Percentiles rank a stretch among this genome's conserved stretches.
Evolutionary conservation across 257 asterid genomes (phyloP).

Genomic region (Solanum gandarillasii): DNA sequence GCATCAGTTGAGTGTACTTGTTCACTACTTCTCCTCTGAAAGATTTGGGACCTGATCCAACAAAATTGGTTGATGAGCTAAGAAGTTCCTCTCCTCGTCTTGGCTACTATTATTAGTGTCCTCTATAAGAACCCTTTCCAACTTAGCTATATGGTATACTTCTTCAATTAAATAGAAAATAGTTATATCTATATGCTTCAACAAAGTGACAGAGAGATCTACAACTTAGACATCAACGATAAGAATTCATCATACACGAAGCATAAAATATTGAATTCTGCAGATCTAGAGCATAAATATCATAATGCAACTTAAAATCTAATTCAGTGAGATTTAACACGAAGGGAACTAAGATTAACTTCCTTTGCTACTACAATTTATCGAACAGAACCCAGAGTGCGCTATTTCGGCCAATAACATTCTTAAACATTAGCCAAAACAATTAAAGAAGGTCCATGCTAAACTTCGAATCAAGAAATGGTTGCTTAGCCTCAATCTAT

Average conservation of each 20-base stretch:
- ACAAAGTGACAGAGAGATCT: not conserved
- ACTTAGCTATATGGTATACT: conserved; percentile 6
- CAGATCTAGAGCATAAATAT: not conserved
- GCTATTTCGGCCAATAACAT: too few species aligned
- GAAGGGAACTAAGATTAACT: too few species aligned
- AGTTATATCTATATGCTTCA: not conserved
- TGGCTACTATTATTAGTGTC: conserved; percentile 18
- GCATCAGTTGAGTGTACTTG: conserved; percentile 25
- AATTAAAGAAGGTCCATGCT: too few species aligned
- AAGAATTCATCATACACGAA: not conserved
- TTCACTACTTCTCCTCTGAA: conserved; percentile 32
- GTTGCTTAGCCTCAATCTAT: too few species aligned
- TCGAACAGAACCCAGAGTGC: too few species aligned
- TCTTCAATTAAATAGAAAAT: conserved; percentile 3
- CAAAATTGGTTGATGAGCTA: conserved; percentile 17
- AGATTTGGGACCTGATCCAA: conserved; percentile 34
- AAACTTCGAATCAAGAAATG: too few species aligned
- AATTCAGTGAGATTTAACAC: too few species aligned
- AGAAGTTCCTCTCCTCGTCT: conserved; percentile 20
- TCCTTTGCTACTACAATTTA: too few species aligned
- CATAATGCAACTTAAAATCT: not conserved
- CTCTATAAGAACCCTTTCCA: conserved; percentile 10
- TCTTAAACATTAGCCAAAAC: too few species aligned
- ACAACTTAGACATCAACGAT: not conserved
- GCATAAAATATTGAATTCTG: not conserved